Conservation (phyloP, 176 grass and related monocot genomes). For the Avena sativa region DNA sequence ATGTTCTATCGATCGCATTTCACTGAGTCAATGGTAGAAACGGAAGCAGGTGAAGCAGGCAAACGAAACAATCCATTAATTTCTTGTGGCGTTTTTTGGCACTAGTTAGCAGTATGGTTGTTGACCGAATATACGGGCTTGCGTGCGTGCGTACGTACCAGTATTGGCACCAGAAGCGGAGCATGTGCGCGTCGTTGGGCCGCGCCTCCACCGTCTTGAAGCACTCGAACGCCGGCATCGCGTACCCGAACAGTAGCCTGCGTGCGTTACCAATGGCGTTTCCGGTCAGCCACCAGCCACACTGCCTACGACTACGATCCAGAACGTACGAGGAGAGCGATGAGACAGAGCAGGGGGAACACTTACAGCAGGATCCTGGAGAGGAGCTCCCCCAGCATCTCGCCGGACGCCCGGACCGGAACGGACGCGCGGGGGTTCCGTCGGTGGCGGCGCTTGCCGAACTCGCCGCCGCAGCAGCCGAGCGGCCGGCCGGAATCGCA, state of each 20-base stretch:
- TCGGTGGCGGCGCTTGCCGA: neutral
- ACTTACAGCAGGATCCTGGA: conserved; percentile 45
- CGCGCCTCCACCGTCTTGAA: conserved; percentile 84
- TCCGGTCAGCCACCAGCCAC: neutral
- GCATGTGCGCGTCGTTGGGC: conserved; percentile 64
- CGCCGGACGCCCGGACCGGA: neutral
- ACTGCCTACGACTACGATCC: neutral
- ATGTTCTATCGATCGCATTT: neutral
- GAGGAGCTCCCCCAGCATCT: conserved; percentile 34
- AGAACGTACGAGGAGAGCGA: neutral
- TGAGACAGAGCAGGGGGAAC: neutral
- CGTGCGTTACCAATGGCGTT: neutral
- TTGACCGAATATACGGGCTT: neutral
- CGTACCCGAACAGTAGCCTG: conserved; percentile 88
- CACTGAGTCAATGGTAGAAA: neutral
- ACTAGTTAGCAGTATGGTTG: neutral
- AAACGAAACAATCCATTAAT: neutral
- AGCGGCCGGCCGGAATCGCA: too few species aligned
- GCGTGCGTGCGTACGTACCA: conserved; percentile 45
- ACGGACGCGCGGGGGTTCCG: neutral
- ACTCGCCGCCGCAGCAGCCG: neutral
- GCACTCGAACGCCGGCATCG: conserved; percentile 92
- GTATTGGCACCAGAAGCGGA: conserved; percentile 99
- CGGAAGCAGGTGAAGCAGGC: neutral
- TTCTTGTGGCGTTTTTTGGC: neutral